Percentiles rank a stretch among this genome's conserved stretches.
These are phyloP conservation scores for Pseudocercospora cruenta DNA, from an alignment of 2,329 filamentous ascomycete species.

Conservation along the genomic window DNA sequence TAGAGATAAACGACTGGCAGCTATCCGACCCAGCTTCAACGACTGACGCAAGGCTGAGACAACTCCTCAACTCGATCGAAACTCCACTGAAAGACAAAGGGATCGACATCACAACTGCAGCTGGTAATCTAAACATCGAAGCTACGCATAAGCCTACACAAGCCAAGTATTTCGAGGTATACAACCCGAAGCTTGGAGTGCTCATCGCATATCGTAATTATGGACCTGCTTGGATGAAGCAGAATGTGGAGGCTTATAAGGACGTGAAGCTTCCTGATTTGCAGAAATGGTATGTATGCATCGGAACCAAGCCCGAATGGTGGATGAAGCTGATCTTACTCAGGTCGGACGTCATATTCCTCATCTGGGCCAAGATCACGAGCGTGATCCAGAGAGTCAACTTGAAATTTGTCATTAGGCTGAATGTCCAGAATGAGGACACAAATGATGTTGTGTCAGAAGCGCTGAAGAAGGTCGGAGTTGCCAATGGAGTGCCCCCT, in stretches of 20 bases:
- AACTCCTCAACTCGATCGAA: constrained; percentile 3
- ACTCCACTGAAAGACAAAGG: background rate
- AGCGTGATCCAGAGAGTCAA: background rate
- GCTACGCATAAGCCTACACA: constrained; percentile 9
- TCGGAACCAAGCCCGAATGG: background rate
- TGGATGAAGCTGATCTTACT: background rate
- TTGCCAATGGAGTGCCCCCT: constrained; percentile 11
- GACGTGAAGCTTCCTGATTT: constrained; percentile 9
- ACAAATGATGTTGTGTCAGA: constrained; percentile 17
- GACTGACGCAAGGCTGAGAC: background rate
- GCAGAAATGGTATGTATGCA: background rate
- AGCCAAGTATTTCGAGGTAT: constrained; percentile 15
- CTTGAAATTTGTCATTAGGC: constrained; percentile 12
- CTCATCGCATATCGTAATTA: constrained; percentile 20
- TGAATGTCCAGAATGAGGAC: constrained; percentile 20
- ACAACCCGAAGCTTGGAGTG: constrained; percentile 12
- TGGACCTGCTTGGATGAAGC: constrained; percentile 11
- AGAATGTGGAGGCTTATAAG: background rate
- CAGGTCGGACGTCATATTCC: constrained; percentile 20
- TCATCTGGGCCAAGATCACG: constrained; percentile 19
- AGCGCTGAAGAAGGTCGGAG: constrained; percentile 19
- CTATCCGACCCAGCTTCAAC: background rate
- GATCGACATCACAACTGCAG: constrained; percentile 2
- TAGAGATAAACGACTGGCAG: constrained; percentile 9
- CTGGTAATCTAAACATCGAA: constrained; percentile 13